Percentiles rank a stretch among this genome's conserved stretches.
phyloP scores from a whole-genome alignment of 2,329 filamentous ascomycete genomes.

The Rutstroemia sp. region DNA sequence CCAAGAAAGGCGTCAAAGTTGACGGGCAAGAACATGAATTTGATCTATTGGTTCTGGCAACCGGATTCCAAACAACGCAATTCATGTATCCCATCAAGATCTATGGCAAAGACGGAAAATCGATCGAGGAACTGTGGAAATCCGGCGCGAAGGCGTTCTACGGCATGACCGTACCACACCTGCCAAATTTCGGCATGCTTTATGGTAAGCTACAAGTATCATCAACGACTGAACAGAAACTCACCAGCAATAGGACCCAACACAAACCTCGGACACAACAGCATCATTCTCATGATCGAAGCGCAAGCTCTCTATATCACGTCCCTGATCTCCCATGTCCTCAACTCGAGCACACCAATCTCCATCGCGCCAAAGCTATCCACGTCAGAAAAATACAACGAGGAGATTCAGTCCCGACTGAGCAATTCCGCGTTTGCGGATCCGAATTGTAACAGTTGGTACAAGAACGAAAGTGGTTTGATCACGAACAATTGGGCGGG shows the following conservation, averaged over 20 bases:
- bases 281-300: constrained; percentile 26
- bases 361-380: constrained; percentile 37
- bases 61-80: constrained; percentile 49
- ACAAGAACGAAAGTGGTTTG: constrained; percentile 20
- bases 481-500: constrained; percentile 28
- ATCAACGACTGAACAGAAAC: no score
- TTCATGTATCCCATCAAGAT: constrained; percentile 52
- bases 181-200: constrained; percentile 26
- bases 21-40: constrained; percentile 36
- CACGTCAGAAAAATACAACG: constrained; percentile 26
- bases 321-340: constrained; percentile 31
- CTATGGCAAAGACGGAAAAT: constrained; percentile 35
- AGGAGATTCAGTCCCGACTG: constrained; percentile 17
- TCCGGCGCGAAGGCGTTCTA: constrained; percentile 31
- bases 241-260: constrained; percentile 12
- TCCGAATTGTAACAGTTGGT: constrained; percentile 21
- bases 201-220: constrained; percentile 22
- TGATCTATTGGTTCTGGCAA: constrained; percentile 50
- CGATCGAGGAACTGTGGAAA: constrained; percentile 43
- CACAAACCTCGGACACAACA: constrained; percentile 25
- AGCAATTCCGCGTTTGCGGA: constrained; percentile 20
- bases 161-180: constrained; percentile 16
- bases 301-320: constrained; percentile 22
- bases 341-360: constrained; percentile 35
- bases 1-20: constrained; percentile 39